Percentiles rank a stretch among this genome's conserved stretches.
Conservation (phyloP, 148 eudicot species). For the Silene conica region DNA sequence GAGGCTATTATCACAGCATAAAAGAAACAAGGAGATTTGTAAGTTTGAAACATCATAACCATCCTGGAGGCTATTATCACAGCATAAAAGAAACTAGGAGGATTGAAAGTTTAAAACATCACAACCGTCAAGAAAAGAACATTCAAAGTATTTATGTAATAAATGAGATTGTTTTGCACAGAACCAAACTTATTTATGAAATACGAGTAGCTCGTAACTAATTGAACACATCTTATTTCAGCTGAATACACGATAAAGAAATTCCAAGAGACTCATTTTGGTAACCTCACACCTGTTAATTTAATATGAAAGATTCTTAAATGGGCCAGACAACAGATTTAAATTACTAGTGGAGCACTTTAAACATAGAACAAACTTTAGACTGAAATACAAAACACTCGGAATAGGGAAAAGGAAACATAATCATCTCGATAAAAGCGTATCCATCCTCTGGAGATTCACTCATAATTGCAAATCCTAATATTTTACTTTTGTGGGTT, state of each 20-base stretch:
- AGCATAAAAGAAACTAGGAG: not conserved
- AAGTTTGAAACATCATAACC: no score
- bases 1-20: no score
- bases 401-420: not conserved
- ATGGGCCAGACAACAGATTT: not conserved
- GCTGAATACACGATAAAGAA: slow-evolving; percentile 5
- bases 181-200: not conserved
- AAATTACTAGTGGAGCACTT: not conserved
- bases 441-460: not conserved
- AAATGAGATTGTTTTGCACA: not conserved
- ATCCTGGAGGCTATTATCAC: no score
- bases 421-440: not conserved
- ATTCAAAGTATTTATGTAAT: no score
- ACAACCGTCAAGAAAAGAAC: not conserved
- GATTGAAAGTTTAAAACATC: not conserved
- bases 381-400: not conserved
- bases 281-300: not conserved
- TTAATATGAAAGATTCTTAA: not conserved
- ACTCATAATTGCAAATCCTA: no score
- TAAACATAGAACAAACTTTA: not conserved
- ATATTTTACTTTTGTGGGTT: no score
- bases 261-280: not conserved
- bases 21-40: no score
- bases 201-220: not conserved
- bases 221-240: not conserved